Evolutionary conservation across 2,329 filamentous ascomycete genomes (phyloP), one percentile per base, ranked within the genome.

Genomic region (Penicillium freii): DNA sequence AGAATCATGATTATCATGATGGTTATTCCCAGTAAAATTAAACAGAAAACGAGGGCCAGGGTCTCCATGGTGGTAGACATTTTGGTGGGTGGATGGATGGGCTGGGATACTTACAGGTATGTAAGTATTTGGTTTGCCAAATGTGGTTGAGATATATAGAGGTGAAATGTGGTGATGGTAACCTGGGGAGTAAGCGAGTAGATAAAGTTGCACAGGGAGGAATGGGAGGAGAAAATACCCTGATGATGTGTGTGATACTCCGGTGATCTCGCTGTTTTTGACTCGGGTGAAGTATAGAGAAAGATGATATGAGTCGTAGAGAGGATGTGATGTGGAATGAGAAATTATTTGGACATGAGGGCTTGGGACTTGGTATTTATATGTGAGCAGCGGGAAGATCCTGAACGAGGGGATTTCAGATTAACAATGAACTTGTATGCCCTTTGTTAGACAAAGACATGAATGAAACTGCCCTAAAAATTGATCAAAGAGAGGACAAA

Each of bases 351-450:
- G 4, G 2, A 27, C 27, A 15, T 11, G 5, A 13, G 38, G 27
- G n/a, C 38, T 31, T n/a, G 21, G 31, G 27, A 50, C 44, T 33
- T 49, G 19, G 9, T 54, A 54, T 54, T 50, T 54, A 54, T 54
- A 54, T 34, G 13, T 23, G 27, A 15, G 19, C 10, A 13, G 3
- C 17, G 36, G 52, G 2, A 50, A 21, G 13, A 29, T 21, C 21
- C 44, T 40, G 11, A 29, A 34, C 8, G n/a, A 36, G 11, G 13
- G 11, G 23, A 31, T 9, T 23, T 3, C 11, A 9, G n/a, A 19
- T 39, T 53, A 15, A 53, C 23, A 53, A 53, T 39, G 42, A 23
- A 9, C 2, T 23, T 47, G 51, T 47, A 47, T 47, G 33, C 17
- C 17, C 23, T 23, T 47, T 46, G 31, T 53, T 25, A 23, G 21